Percentiles rank a stretch among this genome's conserved stretches.
phyloP scores from a whole-genome alignment of 495 filamentous ascomycete genomes.

The Lophiostoma macrostomum region DNA sequence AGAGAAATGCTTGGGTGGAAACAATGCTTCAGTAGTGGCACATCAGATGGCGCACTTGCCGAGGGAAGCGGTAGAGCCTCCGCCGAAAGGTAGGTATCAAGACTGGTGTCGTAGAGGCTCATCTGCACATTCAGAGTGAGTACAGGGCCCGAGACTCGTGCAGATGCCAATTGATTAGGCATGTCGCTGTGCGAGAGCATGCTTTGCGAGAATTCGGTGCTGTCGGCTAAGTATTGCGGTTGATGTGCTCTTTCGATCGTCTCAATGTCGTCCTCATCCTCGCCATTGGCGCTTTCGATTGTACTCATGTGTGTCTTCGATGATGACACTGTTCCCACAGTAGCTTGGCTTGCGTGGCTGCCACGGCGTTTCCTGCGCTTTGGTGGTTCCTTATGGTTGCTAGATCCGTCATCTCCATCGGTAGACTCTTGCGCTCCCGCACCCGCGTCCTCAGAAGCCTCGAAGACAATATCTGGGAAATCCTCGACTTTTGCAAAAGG shows the following conservation, averaged over 20 bases:
- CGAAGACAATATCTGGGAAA: conserved; percentile 26
- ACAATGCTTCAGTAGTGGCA: conserved; percentile 43
- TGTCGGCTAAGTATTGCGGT: neutral
- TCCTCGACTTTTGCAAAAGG: neutral
- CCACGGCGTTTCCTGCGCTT: neutral
- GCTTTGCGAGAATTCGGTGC: conserved; percentile 9
- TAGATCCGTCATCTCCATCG: neutral
- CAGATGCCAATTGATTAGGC: conserved; percentile 2
- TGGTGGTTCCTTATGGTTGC: neutral
- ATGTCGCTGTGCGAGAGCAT: conserved; percentile 27
- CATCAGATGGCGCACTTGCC: too few species aligned
- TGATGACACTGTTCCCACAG: conserved; percentile 21
- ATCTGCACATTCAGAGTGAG: conserved; percentile 45
- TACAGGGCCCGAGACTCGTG: conserved; percentile 4
- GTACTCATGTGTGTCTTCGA: conserved; percentile 9
- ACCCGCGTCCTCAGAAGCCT: conserved; percentile 17
- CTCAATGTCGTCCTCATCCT: conserved; percentile 30
- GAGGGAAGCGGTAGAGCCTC: conserved; percentile 1
- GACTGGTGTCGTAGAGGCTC: conserved; percentile 44
- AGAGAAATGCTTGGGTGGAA: conserved; percentile 41
- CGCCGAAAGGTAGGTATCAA: conserved; percentile 39
- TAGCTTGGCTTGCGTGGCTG: conserved; percentile 16
- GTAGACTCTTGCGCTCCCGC: neutral
- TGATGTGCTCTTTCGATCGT: conserved; percentile 15
- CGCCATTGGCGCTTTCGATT: neutral